Conservation (phyloP, 345 rosid species). For the Dovyalis caffra region DNA sequence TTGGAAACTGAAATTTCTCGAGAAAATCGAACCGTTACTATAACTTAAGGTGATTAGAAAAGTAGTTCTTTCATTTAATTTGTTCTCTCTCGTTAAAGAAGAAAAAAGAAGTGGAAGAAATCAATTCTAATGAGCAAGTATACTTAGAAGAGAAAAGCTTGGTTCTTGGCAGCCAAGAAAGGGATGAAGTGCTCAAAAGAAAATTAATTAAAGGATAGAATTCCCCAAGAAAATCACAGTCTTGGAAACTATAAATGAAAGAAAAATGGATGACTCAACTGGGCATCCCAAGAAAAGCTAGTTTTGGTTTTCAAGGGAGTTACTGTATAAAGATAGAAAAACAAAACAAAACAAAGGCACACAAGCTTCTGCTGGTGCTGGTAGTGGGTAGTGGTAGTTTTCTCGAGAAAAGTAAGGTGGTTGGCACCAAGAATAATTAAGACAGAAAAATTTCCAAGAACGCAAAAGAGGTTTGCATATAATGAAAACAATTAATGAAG, state of each 20-base stretch:
- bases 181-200: too few relatives aligned
- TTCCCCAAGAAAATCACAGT: too few relatives aligned
- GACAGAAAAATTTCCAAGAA: not conserved
- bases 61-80: not conserved
- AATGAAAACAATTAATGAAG: not conserved
- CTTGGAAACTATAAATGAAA: too few relatives aligned
- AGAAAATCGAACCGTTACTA: not conserved
- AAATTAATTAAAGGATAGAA: too few relatives aligned
- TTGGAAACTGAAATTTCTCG: not conserved
- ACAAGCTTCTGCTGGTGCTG: too few relatives aligned
- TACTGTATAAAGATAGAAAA: not conserved
- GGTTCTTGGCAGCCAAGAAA: too few relatives aligned
- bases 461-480: not conserved
- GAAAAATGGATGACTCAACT: not conserved
- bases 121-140: too few relatives aligned
- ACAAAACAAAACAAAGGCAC: not conserved
- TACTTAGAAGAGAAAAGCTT: too few relatives aligned
- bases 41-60: not conserved
- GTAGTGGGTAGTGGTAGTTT: not conserved
- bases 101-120: too few relatives aligned
- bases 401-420: not conserved
- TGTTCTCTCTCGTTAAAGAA: too few relatives aligned
- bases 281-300: not conserved
- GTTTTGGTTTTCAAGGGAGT: not conserved
- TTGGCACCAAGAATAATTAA: not conserved